phyloP scores from a whole-genome alignment of 192 early-diverging fungal genomes.

The Linderina pennispora region DNA sequence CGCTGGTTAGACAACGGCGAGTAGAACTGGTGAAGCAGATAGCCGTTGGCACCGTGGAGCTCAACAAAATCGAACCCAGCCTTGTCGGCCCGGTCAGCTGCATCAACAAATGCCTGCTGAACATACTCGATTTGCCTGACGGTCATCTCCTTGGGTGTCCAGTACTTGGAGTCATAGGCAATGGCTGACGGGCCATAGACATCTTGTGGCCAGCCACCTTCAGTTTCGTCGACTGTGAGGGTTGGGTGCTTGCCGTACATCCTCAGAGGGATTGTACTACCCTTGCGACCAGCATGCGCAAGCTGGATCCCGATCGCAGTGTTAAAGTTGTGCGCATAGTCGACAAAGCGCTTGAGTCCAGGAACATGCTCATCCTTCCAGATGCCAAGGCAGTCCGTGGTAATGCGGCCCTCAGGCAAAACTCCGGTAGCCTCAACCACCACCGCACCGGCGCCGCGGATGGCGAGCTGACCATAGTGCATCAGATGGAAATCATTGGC shows the following conservation, averaged over 20 bases:
- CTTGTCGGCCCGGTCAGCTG: slow-evolving; percentile 61
- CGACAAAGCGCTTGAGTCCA: slow-evolving; percentile 51
- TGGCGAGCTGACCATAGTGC: slow-evolving; percentile 61
- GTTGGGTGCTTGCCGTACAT: slow-evolving; percentile 5
- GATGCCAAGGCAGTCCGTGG: slow-evolving; percentile 70
- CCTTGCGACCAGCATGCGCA: slow-evolving; percentile 79
- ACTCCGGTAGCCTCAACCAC: slow-evolving; percentile 77
- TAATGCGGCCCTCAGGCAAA: slow-evolving; percentile 66
- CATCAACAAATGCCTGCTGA: slow-evolving; percentile 55
- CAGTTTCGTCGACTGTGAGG: slow-evolving; percentile 9
- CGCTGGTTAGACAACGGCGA: slow-evolving; percentile 76
- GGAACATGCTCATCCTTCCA: slow-evolving; percentile 63
- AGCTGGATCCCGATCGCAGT: slow-evolving; percentile 66
- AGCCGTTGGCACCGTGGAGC: slow-evolving; percentile 89
- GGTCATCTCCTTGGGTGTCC: slow-evolving; percentile 48
- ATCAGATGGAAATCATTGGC: slow-evolving; percentile 61
- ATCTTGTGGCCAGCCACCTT: slow-evolving; percentile 67
- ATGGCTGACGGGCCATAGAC: slow-evolving; percentile 61
- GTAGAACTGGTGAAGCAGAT: slow-evolving; percentile 76
- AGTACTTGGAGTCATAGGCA: slow-evolving; percentile 30
- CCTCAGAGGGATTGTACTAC: slow-evolving; percentile 31
- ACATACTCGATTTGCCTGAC: slow-evolving; percentile 61
- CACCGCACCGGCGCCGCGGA: slow-evolving; percentile 72
- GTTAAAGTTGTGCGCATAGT: slow-evolving; percentile 59
- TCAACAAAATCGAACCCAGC: slow-evolving; percentile 90